Percentiles rank a stretch among this genome's conserved stretches.
Conservation (phyloP, 345 rosid genomes). For the sweet orange (Citrus sinensis) region DVS_A1.0 CM039166.1:11298001-11298500, state of each 20-base stretch:
- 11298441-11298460: not conserved
- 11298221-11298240: not conserved
- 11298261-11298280: not conserved
- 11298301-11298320: not conserved
- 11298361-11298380: not conserved
- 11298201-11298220: not conserved
- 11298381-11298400: not conserved
- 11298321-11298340: not conserved
- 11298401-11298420: not conserved
- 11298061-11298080: too few relatives aligned
- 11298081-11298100: too few relatives aligned
- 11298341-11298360: not conserved
- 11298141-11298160: too few relatives aligned
- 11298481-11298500: not conserved
- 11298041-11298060: too few relatives aligned
- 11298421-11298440: not conserved
- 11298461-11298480: not conserved
- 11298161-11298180: not conserved
- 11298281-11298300: not conserved
- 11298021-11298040: slow-evolving; percentile 9
- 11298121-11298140: not conserved
- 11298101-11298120: not conserved
- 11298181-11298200: not conserved
- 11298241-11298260: not conserved
- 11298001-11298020: slow-evolving; percentile 41